Conservation (phyloP, 352 stramenopile genomes). For the Phytophthora foliorum region DNA sequence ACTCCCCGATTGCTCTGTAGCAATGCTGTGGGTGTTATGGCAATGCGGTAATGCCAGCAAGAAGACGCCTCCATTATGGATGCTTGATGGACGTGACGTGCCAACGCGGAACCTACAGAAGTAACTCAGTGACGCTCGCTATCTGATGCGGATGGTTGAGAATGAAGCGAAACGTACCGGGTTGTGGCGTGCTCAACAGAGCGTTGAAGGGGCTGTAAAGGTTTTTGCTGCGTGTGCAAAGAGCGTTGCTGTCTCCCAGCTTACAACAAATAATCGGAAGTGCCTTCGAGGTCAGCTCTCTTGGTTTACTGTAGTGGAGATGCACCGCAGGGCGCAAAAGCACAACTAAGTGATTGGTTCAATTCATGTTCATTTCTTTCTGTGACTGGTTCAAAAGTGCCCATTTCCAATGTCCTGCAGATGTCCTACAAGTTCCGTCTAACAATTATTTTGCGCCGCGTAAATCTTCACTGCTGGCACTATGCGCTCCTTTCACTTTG, state of each 20-base stretch:
- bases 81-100: slow-evolving; percentile 21
- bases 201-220: slow-evolving; percentile 5
- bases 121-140: slow-evolving; percentile 12
- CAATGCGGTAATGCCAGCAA: slow-evolving; percentile 15
- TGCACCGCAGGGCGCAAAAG: not conserved
- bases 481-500: slow-evolving; percentile 45
- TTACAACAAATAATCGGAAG: not conserved
- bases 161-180: slow-evolving; percentile 10
- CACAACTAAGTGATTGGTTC: slow-evolving; percentile 8
- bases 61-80: not conserved
- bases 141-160: slow-evolving; percentile 20
- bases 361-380: no score
- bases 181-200: not conserved
- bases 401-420: no score
- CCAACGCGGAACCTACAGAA: slow-evolving; percentile 15
- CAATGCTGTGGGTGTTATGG: slow-evolving; percentile 9
- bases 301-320: slow-evolving; percentile 6
- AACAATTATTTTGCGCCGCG: slow-evolving; percentile 22
- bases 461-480: slow-evolving; percentile 48
- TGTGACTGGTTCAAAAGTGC: no score
- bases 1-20: slow-evolving; percentile 11
- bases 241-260: slow-evolving; percentile 6
- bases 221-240: not conserved
- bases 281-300: not conserved
- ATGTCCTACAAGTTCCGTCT: no score